Conservation (phyloP, 176 grass and related monocot genomes). For the Bolboschoenus planiculmis region DNA sequence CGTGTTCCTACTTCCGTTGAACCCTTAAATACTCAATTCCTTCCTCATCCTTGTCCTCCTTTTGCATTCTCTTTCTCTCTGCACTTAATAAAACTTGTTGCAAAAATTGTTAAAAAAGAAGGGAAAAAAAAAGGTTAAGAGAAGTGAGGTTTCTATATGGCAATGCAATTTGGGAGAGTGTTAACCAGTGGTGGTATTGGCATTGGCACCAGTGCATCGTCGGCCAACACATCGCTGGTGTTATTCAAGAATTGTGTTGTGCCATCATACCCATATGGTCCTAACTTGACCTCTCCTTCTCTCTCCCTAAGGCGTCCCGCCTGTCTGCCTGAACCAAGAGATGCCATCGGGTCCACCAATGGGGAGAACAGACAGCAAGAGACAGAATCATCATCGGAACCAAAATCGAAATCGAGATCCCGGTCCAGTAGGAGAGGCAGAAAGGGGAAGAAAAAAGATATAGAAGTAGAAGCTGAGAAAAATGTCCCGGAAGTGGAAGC, state of each 20-base stretch:
- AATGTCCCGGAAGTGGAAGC: neutral
- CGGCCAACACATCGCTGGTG: neutral
- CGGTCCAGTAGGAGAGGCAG: neutral
- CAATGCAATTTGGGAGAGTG: constrained; percentile 12
- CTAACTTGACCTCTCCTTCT: neutral
- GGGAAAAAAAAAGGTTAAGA: neutral
- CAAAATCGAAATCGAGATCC: neutral
- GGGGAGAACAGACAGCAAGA: neutral
- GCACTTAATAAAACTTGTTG: neutral
- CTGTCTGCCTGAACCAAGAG: constrained; percentile 5
- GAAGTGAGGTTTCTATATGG: neutral
- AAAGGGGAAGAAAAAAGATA: constrained; percentile 19
- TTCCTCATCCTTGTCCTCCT: neutral
- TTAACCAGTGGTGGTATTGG: neutral
- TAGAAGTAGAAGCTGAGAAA: constrained; percentile 16
- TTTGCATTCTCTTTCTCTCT: neutral
- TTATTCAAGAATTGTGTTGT: constrained; percentile 15
- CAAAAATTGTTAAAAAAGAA: neutral
- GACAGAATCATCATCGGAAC: neutral
- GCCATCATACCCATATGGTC: constrained; percentile 3
- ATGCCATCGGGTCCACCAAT: neutral
- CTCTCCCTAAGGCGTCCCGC: neutral
- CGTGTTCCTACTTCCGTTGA: neutral
- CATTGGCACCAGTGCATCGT: constrained; percentile 10
- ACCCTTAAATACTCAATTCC: neutral